These are phyloP conservation scores for Ascoidea tarda DNA, from an alignment of 805 yeast species.

Conservation along the genomic window DNA sequence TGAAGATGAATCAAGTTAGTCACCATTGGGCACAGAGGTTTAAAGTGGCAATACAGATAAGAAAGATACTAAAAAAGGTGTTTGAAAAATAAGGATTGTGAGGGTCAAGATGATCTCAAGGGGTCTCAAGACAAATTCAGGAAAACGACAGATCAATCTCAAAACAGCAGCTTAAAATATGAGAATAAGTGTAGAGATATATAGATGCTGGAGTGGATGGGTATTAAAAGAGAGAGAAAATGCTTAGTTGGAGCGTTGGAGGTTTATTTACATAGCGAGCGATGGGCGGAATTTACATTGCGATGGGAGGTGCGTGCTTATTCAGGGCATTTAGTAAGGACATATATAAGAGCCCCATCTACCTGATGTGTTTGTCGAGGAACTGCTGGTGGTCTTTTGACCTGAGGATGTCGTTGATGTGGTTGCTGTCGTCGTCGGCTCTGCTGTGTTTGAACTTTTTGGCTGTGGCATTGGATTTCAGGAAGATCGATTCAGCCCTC, in stretches of 20 bases:
- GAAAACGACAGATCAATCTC: too few relatives aligned
- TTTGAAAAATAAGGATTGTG: neutral
- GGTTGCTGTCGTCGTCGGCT: neutral
- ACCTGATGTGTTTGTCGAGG: neutral
- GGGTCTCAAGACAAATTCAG: too few relatives aligned
- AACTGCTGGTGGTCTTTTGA: neutral
- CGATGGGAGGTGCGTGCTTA: neutral
- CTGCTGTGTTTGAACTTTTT: too few relatives aligned
- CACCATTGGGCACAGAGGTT: conserved; percentile 13
- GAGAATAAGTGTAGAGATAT: too few relatives aligned
- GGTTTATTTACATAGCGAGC: neutral
- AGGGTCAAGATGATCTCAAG: too few relatives aligned
- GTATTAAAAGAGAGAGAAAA: neutral
- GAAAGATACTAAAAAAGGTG: neutral
- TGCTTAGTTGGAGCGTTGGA: neutral
- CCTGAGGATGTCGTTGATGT: neutral
- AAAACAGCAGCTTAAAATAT: too few relatives aligned
- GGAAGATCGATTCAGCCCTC: neutral
- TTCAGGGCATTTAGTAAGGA: neutral
- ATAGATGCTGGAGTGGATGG: neutral
- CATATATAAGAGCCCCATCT: too few relatives aligned
- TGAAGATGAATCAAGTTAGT: conserved; percentile 25
- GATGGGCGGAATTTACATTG: neutral
- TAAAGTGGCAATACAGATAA: neutral
- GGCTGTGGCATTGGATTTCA: too few relatives aligned